Evolutionary conservation across 805 yeast species (phyloP), one percentile per base, ranked within the genome.

Genomic region (Candida rishiriensis): DNA sequence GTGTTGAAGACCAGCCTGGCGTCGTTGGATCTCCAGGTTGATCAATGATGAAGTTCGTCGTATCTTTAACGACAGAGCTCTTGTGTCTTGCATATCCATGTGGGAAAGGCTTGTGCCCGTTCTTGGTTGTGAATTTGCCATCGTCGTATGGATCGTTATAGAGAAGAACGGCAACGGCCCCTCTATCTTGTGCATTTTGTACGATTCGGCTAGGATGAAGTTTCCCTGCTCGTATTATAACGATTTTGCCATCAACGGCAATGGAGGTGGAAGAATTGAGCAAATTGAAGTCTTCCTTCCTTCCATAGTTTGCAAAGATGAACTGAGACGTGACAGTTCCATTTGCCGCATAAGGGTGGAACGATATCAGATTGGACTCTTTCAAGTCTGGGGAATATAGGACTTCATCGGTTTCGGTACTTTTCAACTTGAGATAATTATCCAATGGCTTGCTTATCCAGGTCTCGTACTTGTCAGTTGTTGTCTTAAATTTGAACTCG

Each of bases 1-100:
- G 57, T 29, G 73, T 75, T 17, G 85, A 76, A 2, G 87, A 74
- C 65, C 77, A 78, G 3, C 87, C 88, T 8, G 88, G 87, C 2
- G 89, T 82, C 0, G 89, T 80, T 31, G 90, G 90, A 57, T 84
- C 91, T 11, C 90, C 90, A 0, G 89, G 88, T 40, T 71, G 70
- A 29, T 76, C 77, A 3, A 79, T 73, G 44, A 80, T 68, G 48
- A 69, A 79, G 47, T 72, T 78, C 1, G 77, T 81, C 9, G 85
- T 73, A 3, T 81, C 84, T 56, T 86, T 70, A 54, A 81, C 81
- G 26, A 84, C 76, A 9, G 81, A 69, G 41, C 74, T 66, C 32
- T 79, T 78, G 50, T 78, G 81, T 53, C 88, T 71, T 2, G 88
- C 85, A 3, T 81, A 79, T 0, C 89, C 89, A 4, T 70, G 47